These are phyloP conservation scores for Filobasidium floriforme DNA, from an alignment of 768 basidiomycete species.

Conservation along the genomic window DNA sequence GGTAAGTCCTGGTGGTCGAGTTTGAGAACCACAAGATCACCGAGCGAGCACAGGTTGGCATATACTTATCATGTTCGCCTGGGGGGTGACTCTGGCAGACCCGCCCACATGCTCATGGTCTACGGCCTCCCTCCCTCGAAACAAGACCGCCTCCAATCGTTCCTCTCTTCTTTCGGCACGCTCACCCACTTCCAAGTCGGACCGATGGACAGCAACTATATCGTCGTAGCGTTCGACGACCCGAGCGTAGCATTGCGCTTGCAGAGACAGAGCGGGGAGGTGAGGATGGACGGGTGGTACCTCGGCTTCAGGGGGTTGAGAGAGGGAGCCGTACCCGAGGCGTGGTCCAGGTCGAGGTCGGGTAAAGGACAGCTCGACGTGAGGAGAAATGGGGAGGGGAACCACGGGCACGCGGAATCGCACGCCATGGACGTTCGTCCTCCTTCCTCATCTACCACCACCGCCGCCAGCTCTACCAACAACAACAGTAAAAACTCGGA, in stretches of 20 bases:
- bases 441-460: not conserved
- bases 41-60: too few species aligned
- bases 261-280: slow-evolving; percentile 19
- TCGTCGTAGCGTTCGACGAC: slow-evolving; percentile 16
- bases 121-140: slow-evolving; percentile 17
- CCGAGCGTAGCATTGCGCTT: slow-evolving; percentile 13
- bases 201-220: slow-evolving; percentile 19
- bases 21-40: too few species aligned
- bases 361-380: not conserved
- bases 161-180: slow-evolving; percentile 15
- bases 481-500: not conserved
- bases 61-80: too few species aligned
- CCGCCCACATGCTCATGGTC: slow-evolving; percentile 4
- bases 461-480: too few species aligned
- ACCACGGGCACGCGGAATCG: not conserved
- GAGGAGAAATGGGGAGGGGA: not conserved
- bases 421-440: not conserved
- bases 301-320: slow-evolving; percentile 18
- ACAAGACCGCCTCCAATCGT: slow-evolving; percentile 12
- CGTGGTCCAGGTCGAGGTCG: not conserved
- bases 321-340: not conserved
- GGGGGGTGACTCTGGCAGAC: too few species aligned
- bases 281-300: slow-evolving; percentile 17
- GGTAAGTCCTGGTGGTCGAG: not conserved
- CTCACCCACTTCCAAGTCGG: slow-evolving; percentile 22